These are phyloP conservation scores for Raddia distichophylla DNA, from an alignment of 176 grass and related monocot genomes.

Conservation along the genomic window DNA sequence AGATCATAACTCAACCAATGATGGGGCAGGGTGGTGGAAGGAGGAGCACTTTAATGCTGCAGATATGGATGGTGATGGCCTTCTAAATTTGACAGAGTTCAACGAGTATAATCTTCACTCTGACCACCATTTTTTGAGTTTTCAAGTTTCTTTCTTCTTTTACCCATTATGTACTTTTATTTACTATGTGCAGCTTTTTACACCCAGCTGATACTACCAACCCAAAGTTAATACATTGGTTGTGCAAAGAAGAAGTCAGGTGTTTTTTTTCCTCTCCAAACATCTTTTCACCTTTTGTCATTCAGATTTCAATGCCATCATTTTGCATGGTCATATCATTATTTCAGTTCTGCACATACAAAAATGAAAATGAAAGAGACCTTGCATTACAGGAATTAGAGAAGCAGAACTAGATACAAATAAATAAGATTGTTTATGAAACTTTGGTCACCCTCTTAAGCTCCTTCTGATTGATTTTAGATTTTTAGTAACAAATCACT, in stretches of 20 bases:
- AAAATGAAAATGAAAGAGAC: background rate
- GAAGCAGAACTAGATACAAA: background rate
- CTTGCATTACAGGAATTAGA: constrained; percentile 11
- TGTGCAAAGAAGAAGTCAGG: constrained; percentile 97
- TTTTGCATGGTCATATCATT: constrained; percentile 32
- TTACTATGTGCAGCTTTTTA: constrained; percentile 66
- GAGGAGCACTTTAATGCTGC: constrained; percentile 84
- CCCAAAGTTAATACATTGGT: constrained; percentile 79
- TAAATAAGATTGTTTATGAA: constrained; percentile 9
- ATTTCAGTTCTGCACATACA: constrained; percentile 6
- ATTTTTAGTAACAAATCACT: background rate
- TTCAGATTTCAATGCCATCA: background rate
- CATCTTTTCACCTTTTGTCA: constrained; percentile 34
- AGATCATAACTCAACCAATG: constrained; percentile 82
- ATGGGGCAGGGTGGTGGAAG: constrained; percentile 91
- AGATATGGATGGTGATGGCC: constrained; percentile 67
- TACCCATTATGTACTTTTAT: constrained; percentile 37
- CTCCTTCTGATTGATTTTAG: background rate
- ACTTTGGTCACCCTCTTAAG: background rate
- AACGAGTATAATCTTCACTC: constrained; percentile 70
- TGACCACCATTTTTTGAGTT: constrained; percentile 3
- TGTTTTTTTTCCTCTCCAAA: constrained; percentile 22
- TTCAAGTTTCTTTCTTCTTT: constrained; percentile 36
- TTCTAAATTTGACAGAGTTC: constrained; percentile 88
- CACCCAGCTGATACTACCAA: constrained; percentile 89